A percentile compares a stretch with the other conserved stretches of the same genome.
phyloP scores from a whole-genome alignment of 306 rosid genomes.

The Pterocarpus macrocarpus region DNA sequence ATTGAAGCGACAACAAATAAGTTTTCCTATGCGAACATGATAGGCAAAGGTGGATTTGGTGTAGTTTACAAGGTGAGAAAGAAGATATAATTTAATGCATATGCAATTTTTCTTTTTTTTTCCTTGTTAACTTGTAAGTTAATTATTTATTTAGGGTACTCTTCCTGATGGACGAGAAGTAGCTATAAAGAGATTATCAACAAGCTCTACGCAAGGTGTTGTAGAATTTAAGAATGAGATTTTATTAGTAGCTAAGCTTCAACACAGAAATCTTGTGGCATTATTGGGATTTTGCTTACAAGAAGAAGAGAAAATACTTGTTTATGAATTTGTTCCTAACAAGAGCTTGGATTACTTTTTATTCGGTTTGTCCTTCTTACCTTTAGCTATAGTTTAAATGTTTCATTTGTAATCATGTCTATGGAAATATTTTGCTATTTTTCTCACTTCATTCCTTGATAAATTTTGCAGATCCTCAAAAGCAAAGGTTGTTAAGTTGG shows the following conservation, averaged over 20 bases:
- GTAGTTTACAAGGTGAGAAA: conserved; percentile 30
- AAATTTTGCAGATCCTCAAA: conserved; percentile 12
- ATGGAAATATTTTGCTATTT: not conserved
- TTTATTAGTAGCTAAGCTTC: not conserved
- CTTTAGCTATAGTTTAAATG: not conserved
- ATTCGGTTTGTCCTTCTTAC: conserved; percentile 6
- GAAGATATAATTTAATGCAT: not conserved
- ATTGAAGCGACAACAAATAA: conserved; percentile 24
- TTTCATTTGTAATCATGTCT: too few relatives aligned
- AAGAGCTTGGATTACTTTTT: conserved; percentile 8
- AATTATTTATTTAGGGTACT: not conserved
- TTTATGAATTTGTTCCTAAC: conserved; percentile 29
- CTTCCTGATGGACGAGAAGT: conserved; percentile 12
- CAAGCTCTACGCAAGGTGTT: not conserved
- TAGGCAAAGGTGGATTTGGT: conserved; percentile 33
- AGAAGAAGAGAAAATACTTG: not conserved
- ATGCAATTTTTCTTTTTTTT: too few relatives aligned
- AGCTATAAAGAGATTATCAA: not conserved
- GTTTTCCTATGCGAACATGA: not conserved
- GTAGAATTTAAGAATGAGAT: not conserved
- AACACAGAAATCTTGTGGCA: conserved; percentile 9
- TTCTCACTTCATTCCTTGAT: not conserved
- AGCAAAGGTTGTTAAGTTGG: conserved; percentile 45
- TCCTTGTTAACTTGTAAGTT: too few relatives aligned
- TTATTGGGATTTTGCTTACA: conserved; percentile 16